Evolutionary conservation across 495 filamentous ascomycete genomes (phyloP).

Genomic region (Trypethelium eluteriae): DNA sequence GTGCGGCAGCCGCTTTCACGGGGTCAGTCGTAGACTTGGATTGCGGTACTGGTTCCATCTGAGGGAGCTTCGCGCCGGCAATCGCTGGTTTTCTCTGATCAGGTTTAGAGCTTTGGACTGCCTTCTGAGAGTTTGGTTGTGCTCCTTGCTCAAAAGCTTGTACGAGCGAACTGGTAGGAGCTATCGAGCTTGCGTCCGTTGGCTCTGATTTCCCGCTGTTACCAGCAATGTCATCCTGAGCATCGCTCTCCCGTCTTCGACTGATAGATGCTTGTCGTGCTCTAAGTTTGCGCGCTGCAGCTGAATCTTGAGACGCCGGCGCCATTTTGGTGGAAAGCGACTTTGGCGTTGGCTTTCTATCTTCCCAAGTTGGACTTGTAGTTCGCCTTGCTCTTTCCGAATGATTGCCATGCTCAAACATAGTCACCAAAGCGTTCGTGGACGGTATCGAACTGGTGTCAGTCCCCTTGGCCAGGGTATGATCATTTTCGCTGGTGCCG

Average conservation of each 20-base stretch:
- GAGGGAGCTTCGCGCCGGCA: background rate
- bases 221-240: background rate
- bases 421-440: conserved; percentile 51
- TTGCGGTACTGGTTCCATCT: background rate
- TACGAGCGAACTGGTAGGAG: background rate
- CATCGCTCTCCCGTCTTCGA: background rate
- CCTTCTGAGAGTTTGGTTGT: background rate
- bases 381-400: background rate
- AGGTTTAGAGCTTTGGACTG: background rate
- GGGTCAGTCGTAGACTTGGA: background rate
- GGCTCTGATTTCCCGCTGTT: background rate
- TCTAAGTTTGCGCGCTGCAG: conserved; percentile 2
- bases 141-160: conserved; percentile 1
- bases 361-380: background rate
- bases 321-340: background rate
- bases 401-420: conserved; percentile 47
- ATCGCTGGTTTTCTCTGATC: no score
- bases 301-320: background rate
- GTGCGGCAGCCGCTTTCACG: background rate
- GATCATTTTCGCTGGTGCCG: conserved; percentile 26
- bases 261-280: background rate
- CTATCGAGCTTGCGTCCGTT: background rate
- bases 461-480: conserved; percentile 16
- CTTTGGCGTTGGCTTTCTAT: background rate
- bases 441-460: conserved; percentile 49